phyloP scores from a whole-genome alignment of 345 rosid species.

The Zanthoxylum bungeanum region DNA sequence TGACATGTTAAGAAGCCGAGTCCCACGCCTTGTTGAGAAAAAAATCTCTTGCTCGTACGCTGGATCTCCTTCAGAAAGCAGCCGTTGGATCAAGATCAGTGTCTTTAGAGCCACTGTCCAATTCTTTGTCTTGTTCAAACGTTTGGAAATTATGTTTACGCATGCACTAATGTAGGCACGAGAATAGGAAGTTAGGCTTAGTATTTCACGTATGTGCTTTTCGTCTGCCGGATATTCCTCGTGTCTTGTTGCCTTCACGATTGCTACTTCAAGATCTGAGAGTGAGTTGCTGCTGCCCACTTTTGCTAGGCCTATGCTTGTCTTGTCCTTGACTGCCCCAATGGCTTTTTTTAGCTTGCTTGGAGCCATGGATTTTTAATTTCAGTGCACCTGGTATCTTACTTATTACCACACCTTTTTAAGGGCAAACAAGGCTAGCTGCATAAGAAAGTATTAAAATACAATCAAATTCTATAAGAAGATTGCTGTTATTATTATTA shows the following conservation, averaged over 20 bases:
- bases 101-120: slow-evolving; percentile 93
- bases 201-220: slow-evolving; percentile 63
- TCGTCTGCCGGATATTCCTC: slow-evolving; percentile 88
- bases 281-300: slow-evolving; percentile 62
- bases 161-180: slow-evolving; percentile 53
- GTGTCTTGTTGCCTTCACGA: slow-evolving; percentile 86
- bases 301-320: slow-evolving; percentile 86
- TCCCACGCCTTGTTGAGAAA: slow-evolving; percentile 84
- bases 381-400: neutral
- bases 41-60: slow-evolving; percentile 85
- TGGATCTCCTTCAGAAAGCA: slow-evolving; percentile 62
- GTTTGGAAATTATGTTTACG: slow-evolving; percentile 50
- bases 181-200: slow-evolving; percentile 69
- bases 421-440: neutral
- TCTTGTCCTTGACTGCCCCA: slow-evolving; percentile 85
- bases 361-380: slow-evolving; percentile 47
- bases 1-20: slow-evolving; percentile 74
- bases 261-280: slow-evolving; percentile 78
- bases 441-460: neutral
- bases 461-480: neutral
- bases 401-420: neutral
- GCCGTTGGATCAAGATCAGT: slow-evolving; percentile 59
- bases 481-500: neutral
- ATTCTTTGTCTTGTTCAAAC: slow-evolving; percentile 76
- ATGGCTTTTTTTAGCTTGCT: slow-evolving; percentile 69